A percentile compares a stretch with the other conserved stretches of the same genome.
Evolutionary conservation across 192 early-diverging fungal genomes (phyloP).

Genomic region (Chytriomyces confervae): DNA sequence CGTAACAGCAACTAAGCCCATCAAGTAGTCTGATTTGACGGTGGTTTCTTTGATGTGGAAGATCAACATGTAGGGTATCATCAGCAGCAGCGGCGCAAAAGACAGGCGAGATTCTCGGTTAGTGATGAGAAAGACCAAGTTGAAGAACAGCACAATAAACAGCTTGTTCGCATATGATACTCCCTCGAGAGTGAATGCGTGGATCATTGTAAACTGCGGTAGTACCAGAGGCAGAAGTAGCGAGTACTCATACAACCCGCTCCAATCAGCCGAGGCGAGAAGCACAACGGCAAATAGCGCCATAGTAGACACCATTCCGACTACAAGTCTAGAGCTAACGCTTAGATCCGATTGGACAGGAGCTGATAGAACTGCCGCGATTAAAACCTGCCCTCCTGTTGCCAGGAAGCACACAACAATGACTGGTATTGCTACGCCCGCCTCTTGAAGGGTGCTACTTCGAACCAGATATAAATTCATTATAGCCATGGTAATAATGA

Average conservation of each 20-base stretch:
- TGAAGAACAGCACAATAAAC: not conserved
- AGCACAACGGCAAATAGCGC: slow-evolving; percentile 15
- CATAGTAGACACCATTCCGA: slow-evolving; percentile 32
- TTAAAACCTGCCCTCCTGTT: slow-evolving; percentile 28
- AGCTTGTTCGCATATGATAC: slow-evolving; percentile 12
- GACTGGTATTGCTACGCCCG: not conserved
- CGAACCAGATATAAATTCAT: slow-evolving; percentile 12
- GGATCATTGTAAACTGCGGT: slow-evolving; percentile 27
- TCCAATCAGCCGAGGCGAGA: slow-evolving; percentile 3
- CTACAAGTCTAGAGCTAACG: not conserved
- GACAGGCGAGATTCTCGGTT: slow-evolving; percentile 15
- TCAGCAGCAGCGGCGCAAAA: slow-evolving; percentile 18
- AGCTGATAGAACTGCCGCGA: slow-evolving; percentile 11
- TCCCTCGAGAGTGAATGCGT: slow-evolving; percentile 32
- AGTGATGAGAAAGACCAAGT: slow-evolving; percentile 4
- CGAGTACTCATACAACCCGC: slow-evolving; percentile 5
- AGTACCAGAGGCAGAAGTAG: slow-evolving; percentile 17
- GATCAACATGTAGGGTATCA: slow-evolving; percentile 22
- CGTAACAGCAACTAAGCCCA: slow-evolving; percentile 50
- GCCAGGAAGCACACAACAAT: slow-evolving; percentile 12
- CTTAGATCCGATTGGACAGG: not conserved
- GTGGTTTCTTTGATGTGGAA: slow-evolving; percentile 32
- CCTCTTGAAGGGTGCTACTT: not conserved
- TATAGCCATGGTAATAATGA: slow-evolving; percentile 22
- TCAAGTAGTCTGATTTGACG: slow-evolving; percentile 35